phyloP scores from a whole-genome alignment of 345 rosid species.

The Isatis tinctoria region DNA sequence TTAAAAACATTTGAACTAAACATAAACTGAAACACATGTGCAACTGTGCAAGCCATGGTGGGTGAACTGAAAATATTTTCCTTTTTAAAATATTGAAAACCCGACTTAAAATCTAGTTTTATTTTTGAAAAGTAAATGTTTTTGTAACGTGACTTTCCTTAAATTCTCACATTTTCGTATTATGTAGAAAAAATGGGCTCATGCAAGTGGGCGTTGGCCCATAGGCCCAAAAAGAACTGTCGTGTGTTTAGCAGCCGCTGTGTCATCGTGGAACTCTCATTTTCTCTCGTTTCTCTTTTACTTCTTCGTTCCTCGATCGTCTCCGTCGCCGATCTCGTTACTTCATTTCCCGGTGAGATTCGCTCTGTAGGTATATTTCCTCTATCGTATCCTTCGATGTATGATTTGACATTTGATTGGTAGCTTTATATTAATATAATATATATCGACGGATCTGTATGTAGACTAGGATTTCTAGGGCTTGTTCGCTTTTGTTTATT shows the following conservation, averaged over 20 bases:
- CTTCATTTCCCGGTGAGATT: slow-evolving; percentile 28
- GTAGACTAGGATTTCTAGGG: slow-evolving; percentile 18
- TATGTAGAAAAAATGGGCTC: neutral
- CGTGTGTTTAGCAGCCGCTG: slow-evolving; percentile 33
- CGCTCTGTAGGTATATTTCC: neutral
- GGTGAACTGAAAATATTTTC: too few species aligned
- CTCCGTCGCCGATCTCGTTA: slow-evolving; percentile 31
- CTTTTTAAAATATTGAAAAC: too few species aligned
- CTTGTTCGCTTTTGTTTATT: slow-evolving; percentile 4
- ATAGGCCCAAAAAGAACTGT: slow-evolving; percentile 22
- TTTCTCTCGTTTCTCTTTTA: slow-evolving; percentile 25
- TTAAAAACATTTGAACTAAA: too few species aligned
- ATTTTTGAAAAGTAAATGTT: too few species aligned
- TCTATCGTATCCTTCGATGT: slow-evolving; percentile 4
- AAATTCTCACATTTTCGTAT: neutral
- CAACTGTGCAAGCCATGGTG: too few species aligned
- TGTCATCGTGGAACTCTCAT: slow-evolving; percentile 35
- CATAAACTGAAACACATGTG: too few species aligned
- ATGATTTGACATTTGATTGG: slow-evolving; percentile 9
- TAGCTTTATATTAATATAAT: neutral
- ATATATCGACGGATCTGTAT: slow-evolving; percentile 28
- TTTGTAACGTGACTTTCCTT: too few species aligned
- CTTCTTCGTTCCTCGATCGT: slow-evolving; percentile 22
- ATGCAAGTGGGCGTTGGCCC: neutral
- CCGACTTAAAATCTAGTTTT: too few species aligned